A percentile compares a stretch with the other conserved stretches of the same genome.
Conservation (phyloP, 495 filamentous ascomycete genomes). For the Lineolata rhizophorae region DNA sequence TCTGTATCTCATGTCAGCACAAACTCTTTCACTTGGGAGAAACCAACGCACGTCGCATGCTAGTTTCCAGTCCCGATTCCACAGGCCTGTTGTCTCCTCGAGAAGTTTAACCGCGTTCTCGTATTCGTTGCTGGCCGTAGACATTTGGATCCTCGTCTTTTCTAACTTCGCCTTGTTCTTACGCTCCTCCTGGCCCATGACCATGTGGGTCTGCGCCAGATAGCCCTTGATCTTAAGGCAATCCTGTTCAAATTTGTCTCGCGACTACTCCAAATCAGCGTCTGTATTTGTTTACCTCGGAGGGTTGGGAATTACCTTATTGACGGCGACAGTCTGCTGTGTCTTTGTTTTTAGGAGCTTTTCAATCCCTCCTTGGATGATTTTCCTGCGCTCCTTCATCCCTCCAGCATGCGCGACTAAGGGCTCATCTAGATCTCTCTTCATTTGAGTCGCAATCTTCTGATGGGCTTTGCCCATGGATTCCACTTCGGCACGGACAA, state of each 20-base stretch:
- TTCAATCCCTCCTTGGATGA: constrained; percentile 81
- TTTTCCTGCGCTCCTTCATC: constrained; percentile 88
- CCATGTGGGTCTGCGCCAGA: constrained; percentile 96
- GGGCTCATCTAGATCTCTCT: constrained; percentile 89
- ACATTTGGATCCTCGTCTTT: constrained; percentile 91
- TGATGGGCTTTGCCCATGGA: constrained; percentile 85
- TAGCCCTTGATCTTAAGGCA: constrained; percentile 97
- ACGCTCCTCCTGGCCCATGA: constrained; percentile 97
- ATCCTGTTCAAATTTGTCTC: constrained; percentile 91
- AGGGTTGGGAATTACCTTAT: constrained; percentile 69
- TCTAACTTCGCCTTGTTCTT: constrained; percentile 98
- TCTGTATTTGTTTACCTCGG: neutral
- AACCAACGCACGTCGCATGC: constrained; percentile 52
- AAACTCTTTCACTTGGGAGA: neutral
- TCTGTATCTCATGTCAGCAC: constrained; percentile 27
- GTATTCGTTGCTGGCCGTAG: constrained; percentile 78
- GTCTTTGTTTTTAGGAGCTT: constrained; percentile 82
- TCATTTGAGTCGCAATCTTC: constrained; percentile 80
- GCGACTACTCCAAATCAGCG: no score
- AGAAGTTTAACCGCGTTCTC: constrained; percentile 76
- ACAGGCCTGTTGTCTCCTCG: constrained; percentile 88
- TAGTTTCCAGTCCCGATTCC: constrained; percentile 96
- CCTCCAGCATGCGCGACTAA: constrained; percentile 77
- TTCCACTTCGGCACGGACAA: constrained; percentile 78
- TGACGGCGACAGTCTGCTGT: constrained; percentile 73